Base-by-base conservation (phyloP, 768 basidiomycete species). In the button mushroom (Agaricus bisporus) region DNA sequence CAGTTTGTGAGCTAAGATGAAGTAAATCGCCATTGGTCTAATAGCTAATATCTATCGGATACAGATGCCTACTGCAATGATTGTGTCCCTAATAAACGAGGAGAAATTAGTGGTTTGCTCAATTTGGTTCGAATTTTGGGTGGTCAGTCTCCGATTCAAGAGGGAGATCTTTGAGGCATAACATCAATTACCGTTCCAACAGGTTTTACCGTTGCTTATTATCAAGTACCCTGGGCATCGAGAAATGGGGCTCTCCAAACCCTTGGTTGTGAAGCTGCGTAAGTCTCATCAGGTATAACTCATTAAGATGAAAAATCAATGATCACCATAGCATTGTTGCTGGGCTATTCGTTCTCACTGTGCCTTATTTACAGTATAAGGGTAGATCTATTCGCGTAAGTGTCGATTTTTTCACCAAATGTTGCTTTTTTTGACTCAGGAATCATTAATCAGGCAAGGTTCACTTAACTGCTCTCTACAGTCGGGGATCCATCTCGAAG, bases 161-260 rank as follows among this genome's bases (percentile, higher is more conserved):
- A n/a, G 44, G 15, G 11, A 9, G 41, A 35, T n/a, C n/a, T n/a
- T n/a, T n/a, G 28, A 50, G 5, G 18, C 18, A 22, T 22, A 22
- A 22, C 8, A 18, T 28, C 32, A 18, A 20, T 26, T 20, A 28
- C 15, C 9, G 18, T 50, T 15, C 32, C 22, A 22, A 1, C 39
- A 73, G 76, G 82, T 3, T 85, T 85, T 61, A 75, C 74, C 45
- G 82, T 86, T 18, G 80, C 83, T 1, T 85, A 80, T 64, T 86
- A 80, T 64, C 83, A 86, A 61, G 74, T 85, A 3, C 79, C 79
- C 4, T 85, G 84, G 84, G 82, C 83, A 5, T 61, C 66, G 26
- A 80, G 76, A 58, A 63, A 80, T 54, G 84, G 84, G 14, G 80
- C 83, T 4, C 63, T 85, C 26, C 80, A 84, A 55, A 78, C 80